Evolutionary conservation across 1,284 basidiomycete genomes (phyloP).

Genomic region (Apiotrichum sp.): DNA sequence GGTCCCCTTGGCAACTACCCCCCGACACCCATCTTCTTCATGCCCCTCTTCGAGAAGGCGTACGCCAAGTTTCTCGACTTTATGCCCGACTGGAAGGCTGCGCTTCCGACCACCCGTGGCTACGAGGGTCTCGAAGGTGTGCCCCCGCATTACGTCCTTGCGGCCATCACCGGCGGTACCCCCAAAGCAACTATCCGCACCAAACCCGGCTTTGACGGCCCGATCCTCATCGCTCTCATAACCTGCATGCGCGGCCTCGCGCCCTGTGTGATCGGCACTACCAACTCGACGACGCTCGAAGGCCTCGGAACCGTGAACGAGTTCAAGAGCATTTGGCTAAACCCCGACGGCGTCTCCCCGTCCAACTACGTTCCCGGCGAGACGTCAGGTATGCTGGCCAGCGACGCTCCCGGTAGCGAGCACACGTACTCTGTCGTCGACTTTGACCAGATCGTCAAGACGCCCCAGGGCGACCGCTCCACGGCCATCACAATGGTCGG

Average conservation of each 20-base stretch:
- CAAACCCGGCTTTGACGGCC: constrained; percentile 3
- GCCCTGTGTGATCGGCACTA: constrained; percentile 15
- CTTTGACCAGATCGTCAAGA: constrained; percentile 15
- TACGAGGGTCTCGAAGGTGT: constrained; percentile 14
- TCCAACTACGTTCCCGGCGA: not conserved
- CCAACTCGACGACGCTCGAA: constrained; percentile 7
- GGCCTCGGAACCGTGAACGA: constrained; percentile 10
- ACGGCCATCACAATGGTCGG: constrained; percentile 12
- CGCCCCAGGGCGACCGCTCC: constrained; percentile 3
- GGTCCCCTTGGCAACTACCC: constrained; percentile 8
- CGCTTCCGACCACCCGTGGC: not conserved
- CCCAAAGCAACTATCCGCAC: constrained; percentile 7
- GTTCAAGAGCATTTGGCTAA: constrained; percentile 11
- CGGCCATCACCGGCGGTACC: constrained; percentile 16
- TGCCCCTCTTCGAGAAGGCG: constrained; percentile 22
- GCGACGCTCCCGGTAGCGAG: constrained; percentile 7
- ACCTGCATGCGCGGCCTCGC: constrained; percentile 13
- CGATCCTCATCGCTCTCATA: constrained; percentile 10
- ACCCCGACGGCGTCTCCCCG: constrained; percentile 2
- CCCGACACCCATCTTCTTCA: constrained; percentile 19
- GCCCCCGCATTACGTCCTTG: constrained; percentile 10
- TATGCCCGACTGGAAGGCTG: constrained; percentile 4
- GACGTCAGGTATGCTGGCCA: constrained; percentile 6
- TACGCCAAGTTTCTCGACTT: constrained; percentile 22
- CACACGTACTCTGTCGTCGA: constrained; percentile 15